Evolutionary conservation across 768 basidiomycete genomes (phyloP).

Genomic region (Rhodotorula diobovata): DNA sequence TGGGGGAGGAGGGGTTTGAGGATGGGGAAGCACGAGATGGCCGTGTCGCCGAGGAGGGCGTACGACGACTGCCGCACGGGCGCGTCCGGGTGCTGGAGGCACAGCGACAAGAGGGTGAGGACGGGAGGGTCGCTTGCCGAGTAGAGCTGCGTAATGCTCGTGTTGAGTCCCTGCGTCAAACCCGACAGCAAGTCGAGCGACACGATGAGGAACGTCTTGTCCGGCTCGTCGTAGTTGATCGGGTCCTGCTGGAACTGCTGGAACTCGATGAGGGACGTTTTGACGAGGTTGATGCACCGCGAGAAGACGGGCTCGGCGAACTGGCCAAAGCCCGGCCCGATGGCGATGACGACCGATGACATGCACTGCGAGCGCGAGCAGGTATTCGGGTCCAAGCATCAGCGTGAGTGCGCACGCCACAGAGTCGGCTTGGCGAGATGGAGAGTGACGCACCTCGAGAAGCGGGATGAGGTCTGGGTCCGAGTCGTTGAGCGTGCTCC

Average conservation of each 20-base stretch:
- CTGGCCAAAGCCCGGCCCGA: slow-evolving; percentile 78
- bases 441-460: slow-evolving; percentile 64
- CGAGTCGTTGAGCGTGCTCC: slow-evolving; percentile 83
- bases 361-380: slow-evolving; percentile 68
- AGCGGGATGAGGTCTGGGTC: slow-evolving; percentile 91
- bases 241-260: slow-evolving; percentile 82
- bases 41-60: slow-evolving; percentile 96
- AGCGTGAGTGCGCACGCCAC: too few relatives aligned
- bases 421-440: too few relatives aligned
- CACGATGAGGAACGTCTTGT: slow-evolving; percentile 94
- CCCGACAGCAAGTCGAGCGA: slow-evolving; percentile 95
- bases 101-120: slow-evolving; percentile 73
- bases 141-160: slow-evolving; percentile 69
- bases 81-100: slow-evolving; percentile 85
- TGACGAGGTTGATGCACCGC: slow-evolving; percentile 80
- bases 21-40: slow-evolving; percentile 86
- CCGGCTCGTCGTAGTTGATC: slow-evolving; percentile 72
- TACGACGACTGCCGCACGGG: slow-evolving; percentile 94
- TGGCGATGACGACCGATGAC: slow-evolving; percentile 93
- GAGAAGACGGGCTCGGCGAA: slow-evolving; percentile 90
- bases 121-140: slow-evolving; percentile 67
- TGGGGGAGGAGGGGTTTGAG: slow-evolving; percentile 78
- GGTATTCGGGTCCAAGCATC: too few relatives aligned
- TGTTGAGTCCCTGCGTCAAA: slow-evolving; percentile 85
- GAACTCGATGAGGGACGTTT: slow-evolving; percentile 73